Evolutionary conservation across 2,329 filamentous ascomycete species (phyloP).

Genomic region (Rhinocladiella mackenziei): DNA sequence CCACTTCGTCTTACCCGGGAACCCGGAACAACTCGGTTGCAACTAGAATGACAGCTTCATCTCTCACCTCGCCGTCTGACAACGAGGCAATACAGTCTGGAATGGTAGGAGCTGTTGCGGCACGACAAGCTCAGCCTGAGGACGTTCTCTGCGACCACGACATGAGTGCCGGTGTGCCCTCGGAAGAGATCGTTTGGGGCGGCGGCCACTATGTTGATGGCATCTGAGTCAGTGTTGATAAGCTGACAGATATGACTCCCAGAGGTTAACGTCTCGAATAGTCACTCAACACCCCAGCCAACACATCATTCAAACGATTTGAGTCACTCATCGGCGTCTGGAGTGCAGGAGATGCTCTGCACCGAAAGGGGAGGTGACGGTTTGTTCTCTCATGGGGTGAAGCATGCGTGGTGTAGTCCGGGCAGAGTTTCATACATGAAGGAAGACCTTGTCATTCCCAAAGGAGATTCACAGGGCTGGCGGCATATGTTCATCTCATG

Average conservation of each 20-base stretch:
- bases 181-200: conserved; percentile 3
- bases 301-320: too few species aligned
- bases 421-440: conserved; percentile 23
- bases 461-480: not conserved
- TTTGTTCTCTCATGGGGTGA: conserved; percentile 8
- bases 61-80: conserved; percentile 9
- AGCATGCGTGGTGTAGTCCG: conserved; percentile 28
- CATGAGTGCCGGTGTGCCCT: conserved; percentile 3
- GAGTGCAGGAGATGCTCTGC: not conserved
- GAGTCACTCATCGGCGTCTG: not conserved
- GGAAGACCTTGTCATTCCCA: conserved; percentile 7
- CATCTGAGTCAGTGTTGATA: conserved; percentile 1
- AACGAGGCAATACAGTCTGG: not conserved
- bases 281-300: not conserved
- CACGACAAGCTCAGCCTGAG: not conserved
- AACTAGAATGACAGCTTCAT: conserved; percentile 1
- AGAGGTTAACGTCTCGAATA: not conserved
- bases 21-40: conserved; percentile 11
- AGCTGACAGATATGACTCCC: not conserved
- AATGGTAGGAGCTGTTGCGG: not conserved
- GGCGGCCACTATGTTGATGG: not conserved
- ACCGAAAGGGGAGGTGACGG: conserved; percentile 1
- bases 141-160: not conserved
- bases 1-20: not conserved
- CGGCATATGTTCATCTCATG: too few species aligned